Evolutionary conservation across 495 filamentous ascomycete genomes (phyloP).

Genomic region (Parathielavia appendiculata): DNA sequence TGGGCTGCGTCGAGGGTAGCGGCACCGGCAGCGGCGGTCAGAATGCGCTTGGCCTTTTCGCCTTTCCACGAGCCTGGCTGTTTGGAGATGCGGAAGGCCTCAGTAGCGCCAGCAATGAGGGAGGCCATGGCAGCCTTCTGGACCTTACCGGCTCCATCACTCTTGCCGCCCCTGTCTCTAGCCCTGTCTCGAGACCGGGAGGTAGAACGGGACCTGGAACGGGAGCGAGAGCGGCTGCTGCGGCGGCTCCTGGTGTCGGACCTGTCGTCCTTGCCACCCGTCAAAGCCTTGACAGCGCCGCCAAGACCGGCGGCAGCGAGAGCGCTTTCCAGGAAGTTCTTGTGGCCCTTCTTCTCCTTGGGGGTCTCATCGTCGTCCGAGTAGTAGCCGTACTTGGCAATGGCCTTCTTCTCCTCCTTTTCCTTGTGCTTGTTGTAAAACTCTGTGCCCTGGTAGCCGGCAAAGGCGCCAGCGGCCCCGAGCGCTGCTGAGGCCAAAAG

Average conservation of each 20-base stretch:
- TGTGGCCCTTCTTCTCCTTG: conserved; percentile 51
- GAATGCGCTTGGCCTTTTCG: conserved; percentile 77
- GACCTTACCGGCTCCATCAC: conserved; percentile 58
- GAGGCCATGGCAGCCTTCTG: conserved; percentile 84
- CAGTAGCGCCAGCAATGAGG: conserved; percentile 75
- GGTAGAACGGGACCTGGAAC: conserved; percentile 44
- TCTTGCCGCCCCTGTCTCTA: conserved; percentile 38
- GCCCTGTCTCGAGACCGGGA: conserved; percentile 44
- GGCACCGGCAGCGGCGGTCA: conserved; percentile 80
- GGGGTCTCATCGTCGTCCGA: conserved; percentile 49
- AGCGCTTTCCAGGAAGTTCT: conserved; percentile 68
- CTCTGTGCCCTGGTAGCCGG: conserved; percentile 51
- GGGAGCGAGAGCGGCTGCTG: conserved; percentile 45
- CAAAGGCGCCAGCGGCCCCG: conserved; percentile 51
- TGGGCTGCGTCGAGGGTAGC: conserved; percentile 76
- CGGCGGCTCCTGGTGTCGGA: conserved; percentile 48
- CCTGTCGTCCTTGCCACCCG: conserved; percentile 46
- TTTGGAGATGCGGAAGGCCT: conserved; percentile 83
- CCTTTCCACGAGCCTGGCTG: conserved; percentile 80
- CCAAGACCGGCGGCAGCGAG: conserved; percentile 63
- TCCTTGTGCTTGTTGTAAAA: conserved; percentile 48
- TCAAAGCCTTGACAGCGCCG: conserved; percentile 52
- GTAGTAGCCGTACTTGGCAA: conserved; percentile 45
- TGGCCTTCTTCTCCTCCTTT: conserved; percentile 45
- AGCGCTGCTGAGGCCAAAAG: conserved; percentile 48